phyloP scores from a whole-genome alignment of 257 asterid genomes.

The Ligustrum vulgare region DNA sequence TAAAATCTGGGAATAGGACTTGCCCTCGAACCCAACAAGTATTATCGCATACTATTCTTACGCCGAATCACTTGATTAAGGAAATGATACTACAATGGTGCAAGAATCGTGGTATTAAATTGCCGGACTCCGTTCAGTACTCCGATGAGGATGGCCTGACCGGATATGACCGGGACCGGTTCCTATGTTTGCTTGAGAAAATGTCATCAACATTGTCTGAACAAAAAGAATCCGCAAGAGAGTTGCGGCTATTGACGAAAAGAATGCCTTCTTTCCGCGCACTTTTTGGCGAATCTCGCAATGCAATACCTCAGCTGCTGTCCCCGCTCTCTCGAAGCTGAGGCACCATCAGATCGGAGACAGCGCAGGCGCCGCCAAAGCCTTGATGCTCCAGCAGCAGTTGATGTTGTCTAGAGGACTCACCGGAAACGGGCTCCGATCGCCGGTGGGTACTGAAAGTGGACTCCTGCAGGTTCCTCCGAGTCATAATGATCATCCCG shows the following conservation, averaged over 20 bases:
- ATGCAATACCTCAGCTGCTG: constrained; percentile 59
- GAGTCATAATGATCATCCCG: too few relatives aligned
- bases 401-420: too few relatives aligned
- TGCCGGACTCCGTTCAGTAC: constrained; percentile 50
- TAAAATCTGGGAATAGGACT: constrained; percentile 73
- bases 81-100: constrained; percentile 76
- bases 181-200: constrained; percentile 51
- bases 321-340: constrained; percentile 68
- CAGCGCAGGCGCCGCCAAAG: too few relatives aligned
- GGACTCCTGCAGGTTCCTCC: too few relatives aligned
- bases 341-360: too few relatives aligned
- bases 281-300: constrained; percentile 65
- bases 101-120: constrained; percentile 50
- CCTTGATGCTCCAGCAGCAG: too few relatives aligned
- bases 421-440: too few relatives aligned
- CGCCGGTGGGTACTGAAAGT: too few relatives aligned
- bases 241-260: constrained; percentile 66
- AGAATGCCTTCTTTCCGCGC: constrained; percentile 71
- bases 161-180: constrained; percentile 56
- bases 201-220: constrained; percentile 55
- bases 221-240: constrained; percentile 75
- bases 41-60: constrained; percentile 69
- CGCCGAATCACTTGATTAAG: constrained; percentile 71
- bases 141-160: constrained; percentile 52
- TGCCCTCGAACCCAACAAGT: constrained; percentile 89